Conservation (phyloP, 345 rosid genomes). For the Xanthoceras sorbifolium region DNA sequence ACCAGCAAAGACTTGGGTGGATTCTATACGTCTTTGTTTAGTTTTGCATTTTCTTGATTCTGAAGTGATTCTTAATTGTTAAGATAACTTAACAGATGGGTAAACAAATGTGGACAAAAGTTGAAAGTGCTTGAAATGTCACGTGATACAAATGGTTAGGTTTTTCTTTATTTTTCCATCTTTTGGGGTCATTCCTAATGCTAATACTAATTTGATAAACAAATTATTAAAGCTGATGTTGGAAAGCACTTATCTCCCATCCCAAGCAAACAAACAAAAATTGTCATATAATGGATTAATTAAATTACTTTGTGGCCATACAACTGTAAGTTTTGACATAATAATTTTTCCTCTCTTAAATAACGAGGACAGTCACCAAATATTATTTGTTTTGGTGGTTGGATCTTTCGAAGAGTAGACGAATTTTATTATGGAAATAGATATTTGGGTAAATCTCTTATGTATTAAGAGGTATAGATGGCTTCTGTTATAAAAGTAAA, state of each 20-base stretch:
- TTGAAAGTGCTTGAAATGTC: background rate
- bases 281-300: background rate
- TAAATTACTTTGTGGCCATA: background rate
- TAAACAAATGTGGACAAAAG: background rate
- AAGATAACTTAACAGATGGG: background rate
- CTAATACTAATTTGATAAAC: background rate
- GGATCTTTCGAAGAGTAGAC: no score
- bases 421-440: no score
- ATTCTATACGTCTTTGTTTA: background rate
- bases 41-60: background rate
- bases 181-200: background rate
- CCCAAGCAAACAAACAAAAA: background rate
- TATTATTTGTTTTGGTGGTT: no score
- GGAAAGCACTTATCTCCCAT: background rate
- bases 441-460: no score
- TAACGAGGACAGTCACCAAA: background rate
- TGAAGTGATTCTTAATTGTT: background rate
- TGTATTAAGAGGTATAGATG: no score
- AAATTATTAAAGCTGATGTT: background rate
- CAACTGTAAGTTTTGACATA: background rate
- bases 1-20: background rate
- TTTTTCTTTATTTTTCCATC: background rate
- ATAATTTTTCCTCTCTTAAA: background rate
- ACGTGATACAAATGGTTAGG: background rate
- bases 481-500: no score